Evolutionary conservation across 169 alveolate species (phyloP).

Genomic region (Sarcocystis neurona): DNA sequence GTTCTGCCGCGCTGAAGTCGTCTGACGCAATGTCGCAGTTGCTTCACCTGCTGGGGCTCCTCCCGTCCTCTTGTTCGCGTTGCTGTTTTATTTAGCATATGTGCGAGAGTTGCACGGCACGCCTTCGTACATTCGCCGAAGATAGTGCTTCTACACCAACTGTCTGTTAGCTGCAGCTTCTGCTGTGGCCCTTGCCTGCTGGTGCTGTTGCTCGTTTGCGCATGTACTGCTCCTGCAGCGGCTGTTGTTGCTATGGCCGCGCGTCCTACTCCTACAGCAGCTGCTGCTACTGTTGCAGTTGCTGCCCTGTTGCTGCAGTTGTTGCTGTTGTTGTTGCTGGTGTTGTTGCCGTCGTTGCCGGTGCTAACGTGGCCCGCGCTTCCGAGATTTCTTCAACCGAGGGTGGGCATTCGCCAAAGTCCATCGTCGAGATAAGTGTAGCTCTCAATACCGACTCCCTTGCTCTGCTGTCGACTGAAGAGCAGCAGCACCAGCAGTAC

Average conservation of each 20-base stretch:
- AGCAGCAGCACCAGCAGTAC: too few relatives aligned
- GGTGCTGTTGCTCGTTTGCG: background rate
- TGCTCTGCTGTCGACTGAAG: constrained; percentile 78
- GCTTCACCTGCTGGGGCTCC: too few relatives aligned
- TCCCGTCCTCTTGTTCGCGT: too few relatives aligned
- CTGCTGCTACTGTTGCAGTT: background rate
- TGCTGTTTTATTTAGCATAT: too few relatives aligned
- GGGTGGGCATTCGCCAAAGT: constrained; percentile 82
- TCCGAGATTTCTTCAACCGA: background rate
- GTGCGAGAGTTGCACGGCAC: too few relatives aligned
- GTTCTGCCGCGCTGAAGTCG: too few relatives aligned
- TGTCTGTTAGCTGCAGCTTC: too few relatives aligned
- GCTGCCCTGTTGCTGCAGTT: background rate
- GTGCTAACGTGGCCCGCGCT: background rate
- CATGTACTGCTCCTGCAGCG: background rate
- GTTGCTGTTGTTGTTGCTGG: background rate
- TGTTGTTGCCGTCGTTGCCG: background rate
- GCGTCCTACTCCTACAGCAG: background rate
- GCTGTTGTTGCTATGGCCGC: background rate
- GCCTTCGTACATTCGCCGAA: too few relatives aligned
- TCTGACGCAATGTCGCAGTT: too few relatives aligned
- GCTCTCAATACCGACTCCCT: constrained; percentile 92
- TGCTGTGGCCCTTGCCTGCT: too few relatives aligned
- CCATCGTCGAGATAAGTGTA: constrained; percentile 93
- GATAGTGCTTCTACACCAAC: too few relatives aligned